Conservation (phyloP, 257 asterid genomes). For the Solanum microdontum region DNA sequence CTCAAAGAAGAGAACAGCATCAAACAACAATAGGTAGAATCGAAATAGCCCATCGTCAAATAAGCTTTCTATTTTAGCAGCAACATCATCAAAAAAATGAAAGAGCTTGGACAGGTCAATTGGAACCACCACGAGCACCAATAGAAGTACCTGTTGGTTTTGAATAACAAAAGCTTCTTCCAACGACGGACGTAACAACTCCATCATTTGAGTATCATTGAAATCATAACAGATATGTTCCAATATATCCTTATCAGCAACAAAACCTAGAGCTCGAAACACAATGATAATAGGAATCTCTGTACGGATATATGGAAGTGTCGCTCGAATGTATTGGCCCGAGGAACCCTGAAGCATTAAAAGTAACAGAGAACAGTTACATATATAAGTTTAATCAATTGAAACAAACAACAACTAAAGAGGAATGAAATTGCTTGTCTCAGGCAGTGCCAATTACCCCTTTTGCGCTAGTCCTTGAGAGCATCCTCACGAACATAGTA, state of each 20-base stretch:
- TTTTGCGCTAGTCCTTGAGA: slow-evolving; percentile 91
- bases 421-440: not conserved
- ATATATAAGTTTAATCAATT: not conserved
- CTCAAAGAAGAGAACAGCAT: not conserved
- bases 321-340: slow-evolving; percentile 93
- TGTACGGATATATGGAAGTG: slow-evolving; percentile 87
- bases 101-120: not conserved
- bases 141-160: slow-evolving; percentile 64
- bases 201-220: slow-evolving; percentile 94
- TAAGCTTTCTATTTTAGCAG: not conserved
- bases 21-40: not conserved
- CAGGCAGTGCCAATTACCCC: slow-evolving; percentile 49
- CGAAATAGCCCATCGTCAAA: not conserved
- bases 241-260: slow-evolving; percentile 91
- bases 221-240: slow-evolving; percentile 96
- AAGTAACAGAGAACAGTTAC: not conserved
- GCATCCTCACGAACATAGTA: slow-evolving; percentile 97
- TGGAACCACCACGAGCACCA: not conserved
- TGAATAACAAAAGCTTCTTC: slow-evolving; percentile 99
- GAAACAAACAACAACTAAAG: not conserved
- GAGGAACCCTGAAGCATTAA: slow-evolving; percentile 73
- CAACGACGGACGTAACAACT: slow-evolving; percentile 84
- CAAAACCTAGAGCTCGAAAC: slow-evolving; percentile 91
- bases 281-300: slow-evolving; percentile 95
- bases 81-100: not conserved